A percentile compares a stretch with the other conserved stretches of the same genome.
Conservation (phyloP, 2,329 filamentous ascomycete genomes). For the Alternaria ventricosa region DNA sequence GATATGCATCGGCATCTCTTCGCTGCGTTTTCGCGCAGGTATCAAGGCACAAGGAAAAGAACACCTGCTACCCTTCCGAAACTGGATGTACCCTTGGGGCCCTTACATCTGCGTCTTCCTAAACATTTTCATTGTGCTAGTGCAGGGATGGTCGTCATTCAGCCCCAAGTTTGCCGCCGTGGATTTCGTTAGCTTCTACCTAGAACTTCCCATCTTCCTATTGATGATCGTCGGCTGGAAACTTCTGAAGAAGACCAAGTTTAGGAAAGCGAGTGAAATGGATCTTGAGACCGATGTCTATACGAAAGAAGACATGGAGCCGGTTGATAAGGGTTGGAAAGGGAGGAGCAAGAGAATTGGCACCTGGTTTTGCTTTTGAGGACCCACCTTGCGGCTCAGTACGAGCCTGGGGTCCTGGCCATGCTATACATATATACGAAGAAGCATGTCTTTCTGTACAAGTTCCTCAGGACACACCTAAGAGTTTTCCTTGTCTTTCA, state of each 20-base stretch:
- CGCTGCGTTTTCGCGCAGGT: slow-evolving; percentile 61
- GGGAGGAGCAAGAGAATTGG: slow-evolving; percentile 29
- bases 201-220: slow-evolving; percentile 47
- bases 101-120: slow-evolving; percentile 44
- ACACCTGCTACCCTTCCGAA: slow-evolving; percentile 59
- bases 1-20: slow-evolving; percentile 63
- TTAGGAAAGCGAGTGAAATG: slow-evolving; percentile 34
- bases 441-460: background rate
- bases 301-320: slow-evolving; percentile 39
- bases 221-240: slow-evolving; percentile 39
- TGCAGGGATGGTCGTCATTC: slow-evolving; percentile 60
- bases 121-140: slow-evolving; percentile 38
- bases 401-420: background rate
- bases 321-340: slow-evolving; percentile 29
- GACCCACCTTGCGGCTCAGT: background rate
- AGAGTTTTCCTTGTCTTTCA: accelerated
- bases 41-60: slow-evolving; percentile 56
- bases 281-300: slow-evolving; percentile 42
- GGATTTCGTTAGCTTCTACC: slow-evolving; percentile 59
- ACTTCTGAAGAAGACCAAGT: slow-evolving; percentile 35
- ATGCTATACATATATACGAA: background rate
- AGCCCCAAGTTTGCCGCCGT: slow-evolving; percentile 50
- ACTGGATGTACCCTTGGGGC: slow-evolving; percentile 64
- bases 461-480: background rate
- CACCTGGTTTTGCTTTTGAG: slow-evolving; percentile 38